phyloP scores from a whole-genome alignment of 2,329 filamentous ascomycete genomes.

The Zopfia rhizophila region DNA sequence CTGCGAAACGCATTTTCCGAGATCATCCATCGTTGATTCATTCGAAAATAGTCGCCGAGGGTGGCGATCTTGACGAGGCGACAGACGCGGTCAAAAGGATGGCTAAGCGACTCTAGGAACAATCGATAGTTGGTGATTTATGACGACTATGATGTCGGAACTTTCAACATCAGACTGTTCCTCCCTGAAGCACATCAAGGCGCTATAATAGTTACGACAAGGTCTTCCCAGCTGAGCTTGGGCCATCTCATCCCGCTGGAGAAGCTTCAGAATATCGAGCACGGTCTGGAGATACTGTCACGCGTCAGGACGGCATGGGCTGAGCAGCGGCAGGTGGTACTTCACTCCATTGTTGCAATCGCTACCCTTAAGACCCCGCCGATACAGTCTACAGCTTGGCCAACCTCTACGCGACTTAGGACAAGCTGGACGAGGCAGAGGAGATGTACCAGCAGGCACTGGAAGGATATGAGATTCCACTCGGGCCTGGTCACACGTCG shows the following conservation, averaged over 20 bases:
- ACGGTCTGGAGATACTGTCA: slow-evolving; percentile 49
- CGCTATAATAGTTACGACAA: slow-evolving; percentile 56
- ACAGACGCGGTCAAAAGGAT: slow-evolving; percentile 47
- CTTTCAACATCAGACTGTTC: slow-evolving; percentile 45
- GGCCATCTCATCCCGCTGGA: slow-evolving; percentile 44
- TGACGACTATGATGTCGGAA: slow-evolving; percentile 39
- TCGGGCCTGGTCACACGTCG: too few species aligned
- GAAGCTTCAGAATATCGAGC: slow-evolving; percentile 43
- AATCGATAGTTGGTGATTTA: slow-evolving; percentile 52
- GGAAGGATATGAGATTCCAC: too few species aligned
- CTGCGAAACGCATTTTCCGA: slow-evolving; percentile 19
- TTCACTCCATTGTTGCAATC: slow-evolving; percentile 16
- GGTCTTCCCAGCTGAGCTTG: slow-evolving; percentile 45
- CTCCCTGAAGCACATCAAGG: slow-evolving; percentile 49
- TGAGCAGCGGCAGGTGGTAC: slow-evolving; percentile 36
- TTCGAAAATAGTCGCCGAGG: slow-evolving; percentile 25
- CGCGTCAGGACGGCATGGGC: slow-evolving; percentile 30
- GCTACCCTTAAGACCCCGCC: too few species aligned
- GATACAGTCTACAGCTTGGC: too few species aligned
- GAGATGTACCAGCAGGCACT: too few species aligned
- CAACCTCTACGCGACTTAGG: too few species aligned
- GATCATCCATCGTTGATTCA: slow-evolving; percentile 31
- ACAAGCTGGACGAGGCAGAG: too few species aligned
- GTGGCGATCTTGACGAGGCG: slow-evolving; percentile 32
- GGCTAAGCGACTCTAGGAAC: slow-evolving; percentile 49